Conservation (phyloP, 176 grass and related monocot species). For the Bothriochloa decipiens region DNA sequence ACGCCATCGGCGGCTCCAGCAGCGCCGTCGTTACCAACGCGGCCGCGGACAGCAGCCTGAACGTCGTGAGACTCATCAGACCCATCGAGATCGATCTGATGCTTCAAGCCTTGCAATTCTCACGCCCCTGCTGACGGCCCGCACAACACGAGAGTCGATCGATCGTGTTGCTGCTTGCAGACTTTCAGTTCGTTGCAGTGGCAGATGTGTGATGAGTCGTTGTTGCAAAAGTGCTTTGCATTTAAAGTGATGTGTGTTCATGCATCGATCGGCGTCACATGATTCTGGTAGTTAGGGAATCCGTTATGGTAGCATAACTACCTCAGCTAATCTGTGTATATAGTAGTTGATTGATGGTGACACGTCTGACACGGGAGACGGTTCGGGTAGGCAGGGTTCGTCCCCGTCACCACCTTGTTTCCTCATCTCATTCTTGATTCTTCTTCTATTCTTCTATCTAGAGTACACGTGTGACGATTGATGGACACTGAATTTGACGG, state of each 20-base stretch:
- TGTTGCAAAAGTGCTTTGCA: background rate
- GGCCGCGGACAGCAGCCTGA: background rate
- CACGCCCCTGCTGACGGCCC: too few relatives aligned
- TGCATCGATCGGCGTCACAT: background rate
- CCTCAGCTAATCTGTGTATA: slow-evolving; percentile 30
- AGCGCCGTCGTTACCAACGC: background rate
- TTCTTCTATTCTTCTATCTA: too few relatives aligned
- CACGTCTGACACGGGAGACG: background rate
- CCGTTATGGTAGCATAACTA: slow-evolving; percentile 45
- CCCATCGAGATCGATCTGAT: background rate
- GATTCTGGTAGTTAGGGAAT: slow-evolving; percentile 27
- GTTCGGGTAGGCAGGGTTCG: slow-evolving; percentile 14
- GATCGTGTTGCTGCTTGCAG: too few relatives aligned
- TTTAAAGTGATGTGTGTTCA: background rate
- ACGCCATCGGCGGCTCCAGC: background rate
- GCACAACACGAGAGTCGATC: background rate
- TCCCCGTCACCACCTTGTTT: background rate
- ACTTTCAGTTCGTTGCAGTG: background rate
- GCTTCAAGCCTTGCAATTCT: too few relatives aligned
- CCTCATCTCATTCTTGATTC: too few relatives aligned
- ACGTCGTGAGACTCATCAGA: background rate
- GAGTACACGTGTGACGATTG: background rate
- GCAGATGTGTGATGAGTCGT: background rate
- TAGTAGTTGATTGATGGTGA: background rate
- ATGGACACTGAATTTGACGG: too few relatives aligned